These are phyloP conservation scores for Fusarium domesticum DNA, from an alignment of 2,329 filamentous ascomycete genomes.

Conservation along the genomic window DNA sequence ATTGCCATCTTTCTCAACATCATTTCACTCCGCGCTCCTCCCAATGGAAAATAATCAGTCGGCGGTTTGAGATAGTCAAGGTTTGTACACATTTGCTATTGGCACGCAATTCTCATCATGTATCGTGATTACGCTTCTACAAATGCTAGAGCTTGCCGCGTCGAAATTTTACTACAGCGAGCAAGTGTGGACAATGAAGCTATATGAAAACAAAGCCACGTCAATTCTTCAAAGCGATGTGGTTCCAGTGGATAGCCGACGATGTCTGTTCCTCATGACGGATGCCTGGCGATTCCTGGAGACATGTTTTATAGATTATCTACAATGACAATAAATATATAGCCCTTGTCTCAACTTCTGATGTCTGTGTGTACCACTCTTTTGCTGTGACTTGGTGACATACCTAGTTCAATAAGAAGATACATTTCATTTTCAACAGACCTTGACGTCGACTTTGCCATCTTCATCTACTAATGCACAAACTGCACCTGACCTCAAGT, in stretches of 20 bases:
- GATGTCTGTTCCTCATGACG: constrained; percentile 25
- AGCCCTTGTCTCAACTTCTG: neutral
- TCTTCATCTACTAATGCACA: no score
- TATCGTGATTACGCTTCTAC: constrained; percentile 48
- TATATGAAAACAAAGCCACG: constrained; percentile 47
- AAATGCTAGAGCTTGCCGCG: constrained; percentile 66
- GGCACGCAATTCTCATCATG: neutral
- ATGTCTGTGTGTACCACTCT: neutral
- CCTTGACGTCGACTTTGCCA: no score
- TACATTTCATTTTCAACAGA: no score
- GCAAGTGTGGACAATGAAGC: constrained; percentile 71
- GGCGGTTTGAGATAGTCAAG: constrained; percentile 12
- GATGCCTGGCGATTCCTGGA: constrained; percentile 37
- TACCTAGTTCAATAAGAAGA: no score
- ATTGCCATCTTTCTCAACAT: no score
- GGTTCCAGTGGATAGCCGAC: constrained; percentile 33
- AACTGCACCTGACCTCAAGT: no score
- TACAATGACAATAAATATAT: no score
- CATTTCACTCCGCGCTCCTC: no score
- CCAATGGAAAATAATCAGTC: constrained; percentile 9
- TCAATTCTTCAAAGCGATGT: constrained; percentile 23
- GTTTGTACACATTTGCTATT: constrained; percentile 17
- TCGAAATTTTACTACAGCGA: constrained; percentile 49
- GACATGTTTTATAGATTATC: no score
- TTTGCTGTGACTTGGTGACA: no score